Evolutionary conservation across 2,329 filamentous ascomycete genomes (phyloP), one percentile per base, ranked within the genome.

Genomic region (Mycosphaerella sp.): DNA sequence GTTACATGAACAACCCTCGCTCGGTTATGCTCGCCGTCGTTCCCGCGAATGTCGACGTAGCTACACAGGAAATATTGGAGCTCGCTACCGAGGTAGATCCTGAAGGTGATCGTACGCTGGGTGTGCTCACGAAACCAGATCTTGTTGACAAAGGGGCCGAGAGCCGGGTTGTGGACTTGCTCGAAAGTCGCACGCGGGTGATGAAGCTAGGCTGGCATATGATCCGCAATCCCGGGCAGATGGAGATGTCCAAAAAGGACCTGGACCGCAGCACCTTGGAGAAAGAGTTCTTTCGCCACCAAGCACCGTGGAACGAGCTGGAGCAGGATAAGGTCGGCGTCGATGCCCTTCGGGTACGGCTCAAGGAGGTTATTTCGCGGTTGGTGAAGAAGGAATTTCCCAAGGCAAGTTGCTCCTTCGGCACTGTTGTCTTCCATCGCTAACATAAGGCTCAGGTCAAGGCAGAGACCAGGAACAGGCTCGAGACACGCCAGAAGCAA

Each of bases 371-470:
- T 0, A 66, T 77, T 1, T 67, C 66, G 2, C 59, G 62, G 4
- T 68, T 74, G 47, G 69, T 74, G 2, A 70, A 69, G n/a, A 66
- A 66, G 2, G 71, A 74, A 50, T 77, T 78, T 54, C 73, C 74
- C 2, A 66, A 68, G 51, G 70, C 75, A 59, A 44, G 60, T 53
- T 35, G 50, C 2, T 32, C 30, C 9, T 32, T 10, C 9, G 3
- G 30, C 30, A 21, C 21, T 6, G 6, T n/a, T 10, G 4, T 10
- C 30, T 32, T n/a, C 30, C 9, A n/a, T n/a, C 9, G 30, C 30
- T 32, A n/a, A 32, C 9, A n/a, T 32, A 10, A 32, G 13, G 9
- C 30, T 4, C 8, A 32, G 30, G 30, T 32, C 9, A 10, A n/a
- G 9, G 4, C 3, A 10, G 73, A 76, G 44, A 58, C 72, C 21